A percentile compares a stretch with the other conserved stretches of the same genome.
Conservation (phyloP, 495 filamentous ascomycete genomes). For the Daldinia decipiens region DNA sequence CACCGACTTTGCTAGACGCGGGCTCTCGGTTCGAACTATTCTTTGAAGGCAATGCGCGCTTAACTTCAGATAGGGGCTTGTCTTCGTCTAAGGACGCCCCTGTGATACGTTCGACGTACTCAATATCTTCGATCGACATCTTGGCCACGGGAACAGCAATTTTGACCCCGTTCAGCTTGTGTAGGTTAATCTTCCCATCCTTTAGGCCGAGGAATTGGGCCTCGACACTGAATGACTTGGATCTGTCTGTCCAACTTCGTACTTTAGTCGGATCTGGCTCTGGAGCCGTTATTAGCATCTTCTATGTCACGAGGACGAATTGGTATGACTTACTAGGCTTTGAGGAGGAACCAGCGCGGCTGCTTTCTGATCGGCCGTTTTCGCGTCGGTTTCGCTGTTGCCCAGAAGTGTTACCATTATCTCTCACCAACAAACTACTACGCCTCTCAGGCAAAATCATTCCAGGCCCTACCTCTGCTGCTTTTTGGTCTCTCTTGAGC, state of each 20-base stretch:
- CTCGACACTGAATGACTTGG: constrained; percentile 95
- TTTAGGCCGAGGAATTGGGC: constrained; percentile 93
- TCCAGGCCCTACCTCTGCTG: constrained; percentile 81
- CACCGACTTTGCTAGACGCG: constrained; percentile 53
- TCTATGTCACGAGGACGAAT: background rate
- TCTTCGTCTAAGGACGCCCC: constrained; percentile 95
- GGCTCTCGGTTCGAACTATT: constrained; percentile 37
- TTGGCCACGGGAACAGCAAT: constrained; percentile 95
- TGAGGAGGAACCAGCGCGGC: constrained; percentile 58
- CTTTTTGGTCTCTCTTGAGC: constrained; percentile 66
- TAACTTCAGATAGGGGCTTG: constrained; percentile 89
- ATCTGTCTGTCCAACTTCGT: constrained; percentile 92
- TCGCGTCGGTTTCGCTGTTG: constrained; percentile 78
- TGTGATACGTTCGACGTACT: constrained; percentile 88
- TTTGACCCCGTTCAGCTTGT: constrained; percentile 97
- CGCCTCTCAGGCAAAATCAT: constrained; percentile 73
- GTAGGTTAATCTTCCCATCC: constrained; percentile 96
- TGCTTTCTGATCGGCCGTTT: constrained; percentile 62
- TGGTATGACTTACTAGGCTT: constrained; percentile 75
- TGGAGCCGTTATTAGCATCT: constrained; percentile 45
- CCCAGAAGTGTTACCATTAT: constrained; percentile 66
- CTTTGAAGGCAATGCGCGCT: constrained; percentile 53
- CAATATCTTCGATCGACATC: constrained; percentile 94
- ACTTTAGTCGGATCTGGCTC: constrained; percentile 87
- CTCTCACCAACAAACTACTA: constrained; percentile 69